These are phyloP conservation scores for Extremus antarcticus DNA, from an alignment of 495 filamentous ascomycete genomes.

Conservation along the genomic window DNA sequence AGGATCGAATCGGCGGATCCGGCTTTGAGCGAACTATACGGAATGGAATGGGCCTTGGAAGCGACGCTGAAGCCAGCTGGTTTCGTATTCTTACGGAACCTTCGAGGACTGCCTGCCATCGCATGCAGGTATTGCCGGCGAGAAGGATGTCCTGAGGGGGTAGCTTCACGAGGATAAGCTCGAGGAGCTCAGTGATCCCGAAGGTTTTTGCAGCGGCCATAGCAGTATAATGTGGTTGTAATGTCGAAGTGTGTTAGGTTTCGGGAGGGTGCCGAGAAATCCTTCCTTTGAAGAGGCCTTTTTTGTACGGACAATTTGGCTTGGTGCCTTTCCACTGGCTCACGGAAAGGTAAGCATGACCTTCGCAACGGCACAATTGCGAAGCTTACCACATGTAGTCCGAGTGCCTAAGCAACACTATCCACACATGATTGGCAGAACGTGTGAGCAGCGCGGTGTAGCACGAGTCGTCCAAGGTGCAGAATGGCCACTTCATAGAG, in stretches of 20 bases:
- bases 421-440: too few species aligned
- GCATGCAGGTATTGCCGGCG: neutral
- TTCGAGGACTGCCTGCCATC: neutral
- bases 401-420: too few species aligned
- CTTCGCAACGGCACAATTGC: neutral
- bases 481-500: too few species aligned
- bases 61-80: neutral
- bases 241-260: too few species aligned
- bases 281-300: neutral
- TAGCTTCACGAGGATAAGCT: neutral
- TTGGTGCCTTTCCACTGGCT: neutral
- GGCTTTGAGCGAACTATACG: too few species aligned
- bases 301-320: neutral
- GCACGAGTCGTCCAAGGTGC: too few species aligned
- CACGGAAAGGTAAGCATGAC: neutral
- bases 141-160: neutral
- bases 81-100: neutral
- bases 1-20: too few species aligned
- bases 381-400: too few species aligned
- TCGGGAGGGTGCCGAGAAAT: neutral
- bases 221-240: too few species aligned
- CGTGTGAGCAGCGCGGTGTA: too few species aligned
- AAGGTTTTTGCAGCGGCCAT: neutral
- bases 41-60: neutral
- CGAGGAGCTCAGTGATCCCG: neutral